phyloP scores from a whole-genome alignment of 106 monocot species.

The Chionographis japonica region DNA sequence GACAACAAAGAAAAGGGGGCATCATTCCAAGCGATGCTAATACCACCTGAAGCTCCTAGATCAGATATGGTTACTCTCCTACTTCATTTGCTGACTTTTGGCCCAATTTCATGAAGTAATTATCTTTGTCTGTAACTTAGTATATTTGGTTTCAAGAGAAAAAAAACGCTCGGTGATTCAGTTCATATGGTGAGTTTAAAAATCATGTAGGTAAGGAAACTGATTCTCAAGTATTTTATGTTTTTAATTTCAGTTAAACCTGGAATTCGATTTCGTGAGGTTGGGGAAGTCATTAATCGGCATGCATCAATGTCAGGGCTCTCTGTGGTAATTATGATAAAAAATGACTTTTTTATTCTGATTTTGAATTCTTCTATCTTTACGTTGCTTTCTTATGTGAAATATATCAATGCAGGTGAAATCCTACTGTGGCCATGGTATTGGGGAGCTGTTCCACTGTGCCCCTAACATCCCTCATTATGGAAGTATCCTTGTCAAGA shows the following conservation, averaged over 20 bases:
- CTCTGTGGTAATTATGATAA: slow-evolving; percentile 70
- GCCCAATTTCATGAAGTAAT: no score
- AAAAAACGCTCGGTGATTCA: no score
- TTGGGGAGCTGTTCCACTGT: slow-evolving; percentile 97
- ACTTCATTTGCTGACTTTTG: no score
- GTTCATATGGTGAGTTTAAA: no score
- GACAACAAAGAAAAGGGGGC: no score
- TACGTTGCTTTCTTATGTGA: background rate
- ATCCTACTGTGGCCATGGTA: slow-evolving; percentile 99
- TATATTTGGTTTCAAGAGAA: no score
- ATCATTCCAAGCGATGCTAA: no score
- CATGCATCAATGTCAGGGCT: slow-evolving; percentile 92
- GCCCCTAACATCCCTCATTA: slow-evolving; percentile 99
- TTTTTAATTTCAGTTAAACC: slow-evolving; percentile 72
- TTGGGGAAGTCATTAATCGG: slow-evolving; percentile 93
- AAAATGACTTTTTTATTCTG: background rate
- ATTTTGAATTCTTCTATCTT: background rate
- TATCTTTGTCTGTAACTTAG: no score
- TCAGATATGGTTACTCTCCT: no score
- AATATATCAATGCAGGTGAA: slow-evolving; percentile 61
- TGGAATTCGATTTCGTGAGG: slow-evolving; percentile 96
- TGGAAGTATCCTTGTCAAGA: slow-evolving; percentile 68
- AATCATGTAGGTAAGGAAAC: no score
- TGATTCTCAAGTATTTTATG: background rate
- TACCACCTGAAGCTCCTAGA: no score